phyloP scores from a whole-genome alignment of 2,329 filamentous ascomycete species.

The Pseudogymnoascus sp. region DNA sequence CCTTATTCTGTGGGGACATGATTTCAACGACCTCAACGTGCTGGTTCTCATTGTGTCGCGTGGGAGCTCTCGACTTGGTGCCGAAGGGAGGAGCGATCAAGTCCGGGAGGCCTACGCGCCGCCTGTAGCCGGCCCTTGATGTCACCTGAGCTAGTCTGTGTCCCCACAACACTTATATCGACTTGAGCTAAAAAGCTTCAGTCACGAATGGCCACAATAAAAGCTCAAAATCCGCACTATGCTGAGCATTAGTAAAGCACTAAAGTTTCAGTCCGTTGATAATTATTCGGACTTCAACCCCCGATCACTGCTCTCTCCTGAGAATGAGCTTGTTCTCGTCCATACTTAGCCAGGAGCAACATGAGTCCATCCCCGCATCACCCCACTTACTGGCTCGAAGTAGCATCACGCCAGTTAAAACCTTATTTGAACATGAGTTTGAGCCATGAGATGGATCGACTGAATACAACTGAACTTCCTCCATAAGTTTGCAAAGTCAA shows the following conservation, averaged over 20 bases:
- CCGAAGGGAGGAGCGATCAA: neutral
- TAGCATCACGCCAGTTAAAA: neutral
- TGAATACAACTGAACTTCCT: neutral
- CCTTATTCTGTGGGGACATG: neutral
- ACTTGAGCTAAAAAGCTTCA: neutral
- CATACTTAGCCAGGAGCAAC: conserved; percentile 1
- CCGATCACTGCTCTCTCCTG: neutral
- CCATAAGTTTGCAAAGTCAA: neutral
- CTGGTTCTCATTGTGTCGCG: neutral
- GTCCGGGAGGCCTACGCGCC: neutral
- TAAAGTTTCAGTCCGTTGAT: neutral
- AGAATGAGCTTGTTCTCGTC: neutral
- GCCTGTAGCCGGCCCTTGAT: neutral
- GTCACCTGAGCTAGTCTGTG: neutral
- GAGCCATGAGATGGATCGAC: neutral
- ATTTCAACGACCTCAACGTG: neutral
- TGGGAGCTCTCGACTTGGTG: neutral
- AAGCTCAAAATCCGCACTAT: neutral
- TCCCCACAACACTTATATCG: neutral
- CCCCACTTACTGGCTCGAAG: neutral
- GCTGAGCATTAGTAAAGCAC: neutral
- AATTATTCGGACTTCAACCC: neutral
- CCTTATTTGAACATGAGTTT: neutral
- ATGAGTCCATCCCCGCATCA: neutral
- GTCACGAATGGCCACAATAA: neutral